Percentiles rank a stretch among this genome's conserved stretches.
Conservation (phyloP, 2,329 filamentous ascomycete genomes). For the Fusarium phyllophilum region DNA sequence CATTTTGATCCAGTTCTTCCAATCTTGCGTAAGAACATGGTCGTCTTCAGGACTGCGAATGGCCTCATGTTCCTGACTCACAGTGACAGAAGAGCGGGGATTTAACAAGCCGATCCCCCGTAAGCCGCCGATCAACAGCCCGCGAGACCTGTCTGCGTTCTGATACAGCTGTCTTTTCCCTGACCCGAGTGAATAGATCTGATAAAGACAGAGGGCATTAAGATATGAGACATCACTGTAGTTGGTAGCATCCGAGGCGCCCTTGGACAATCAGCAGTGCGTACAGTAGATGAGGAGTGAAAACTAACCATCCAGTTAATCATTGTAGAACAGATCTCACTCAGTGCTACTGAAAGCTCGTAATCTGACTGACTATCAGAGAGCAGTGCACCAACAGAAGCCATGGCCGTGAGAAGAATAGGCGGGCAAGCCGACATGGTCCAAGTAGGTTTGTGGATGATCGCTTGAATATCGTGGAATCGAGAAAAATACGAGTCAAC, state of each 20-base stretch:
- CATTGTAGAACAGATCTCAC: neutral
- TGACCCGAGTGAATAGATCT: neutral
- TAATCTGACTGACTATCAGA: neutral
- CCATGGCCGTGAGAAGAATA: neutral
- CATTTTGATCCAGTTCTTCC: neutral
- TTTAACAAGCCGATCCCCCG: neutral
- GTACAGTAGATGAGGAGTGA: accelerated
- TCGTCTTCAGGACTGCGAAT: neutral
- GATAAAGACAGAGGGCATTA: neutral
- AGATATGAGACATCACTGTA: neutral
- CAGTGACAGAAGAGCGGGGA: neutral
- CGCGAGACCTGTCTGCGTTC: neutral
- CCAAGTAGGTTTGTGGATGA: neutral
- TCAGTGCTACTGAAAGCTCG: neutral
- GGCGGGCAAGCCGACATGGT: neutral
- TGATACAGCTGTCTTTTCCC: neutral
- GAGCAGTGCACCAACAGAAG: neutral
- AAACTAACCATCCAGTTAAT: neutral
- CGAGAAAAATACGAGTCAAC: neutral
- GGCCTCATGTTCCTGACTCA: neutral
- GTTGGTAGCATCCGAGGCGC: neutral
- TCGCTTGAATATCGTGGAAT: neutral
- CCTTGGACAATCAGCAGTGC: neutral
- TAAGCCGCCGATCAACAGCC: neutral
- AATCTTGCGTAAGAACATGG: neutral